Evolutionary conservation across 2,329 filamentous ascomycete genomes (phyloP).

Genomic region (Colletotrichum noveboracense): DNA sequence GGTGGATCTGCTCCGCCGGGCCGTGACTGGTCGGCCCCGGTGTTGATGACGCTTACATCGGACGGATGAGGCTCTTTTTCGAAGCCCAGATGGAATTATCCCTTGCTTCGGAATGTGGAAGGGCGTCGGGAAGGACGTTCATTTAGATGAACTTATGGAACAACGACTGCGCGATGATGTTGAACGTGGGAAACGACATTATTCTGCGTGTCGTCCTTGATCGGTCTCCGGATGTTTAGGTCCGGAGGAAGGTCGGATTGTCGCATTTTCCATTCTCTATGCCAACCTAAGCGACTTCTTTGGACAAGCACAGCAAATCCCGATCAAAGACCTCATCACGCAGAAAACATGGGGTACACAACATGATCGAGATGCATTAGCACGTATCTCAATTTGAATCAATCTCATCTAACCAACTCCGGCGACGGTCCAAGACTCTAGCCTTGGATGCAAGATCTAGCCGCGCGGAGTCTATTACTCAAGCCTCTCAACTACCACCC

Average conservation of each 20-base stretch:
- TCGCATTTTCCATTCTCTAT: neutral
- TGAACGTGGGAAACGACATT: neutral
- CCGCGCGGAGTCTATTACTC: neutral
- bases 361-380: neutral
- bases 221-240: neutral
- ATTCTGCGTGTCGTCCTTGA: neutral
- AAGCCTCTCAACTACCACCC: neutral
- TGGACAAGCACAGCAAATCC: neutral
- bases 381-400: neutral
- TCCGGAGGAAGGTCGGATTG: neutral
- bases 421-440: neutral
- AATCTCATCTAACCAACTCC: neutral
- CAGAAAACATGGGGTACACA: neutral
- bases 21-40: neutral
- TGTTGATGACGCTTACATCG: conserved; percentile 14
- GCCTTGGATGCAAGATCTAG: neutral
- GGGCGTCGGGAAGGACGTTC: neutral
- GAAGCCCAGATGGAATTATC: neutral
- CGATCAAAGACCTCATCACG: neutral
- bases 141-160: neutral
- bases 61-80: neutral
- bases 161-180: neutral
- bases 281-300: neutral
- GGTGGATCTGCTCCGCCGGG: neutral
- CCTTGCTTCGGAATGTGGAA: neutral